phyloP scores from a whole-genome alignment of 1,284 basidiomycete species.

The Ganoderma leucocontextum region DNA sequence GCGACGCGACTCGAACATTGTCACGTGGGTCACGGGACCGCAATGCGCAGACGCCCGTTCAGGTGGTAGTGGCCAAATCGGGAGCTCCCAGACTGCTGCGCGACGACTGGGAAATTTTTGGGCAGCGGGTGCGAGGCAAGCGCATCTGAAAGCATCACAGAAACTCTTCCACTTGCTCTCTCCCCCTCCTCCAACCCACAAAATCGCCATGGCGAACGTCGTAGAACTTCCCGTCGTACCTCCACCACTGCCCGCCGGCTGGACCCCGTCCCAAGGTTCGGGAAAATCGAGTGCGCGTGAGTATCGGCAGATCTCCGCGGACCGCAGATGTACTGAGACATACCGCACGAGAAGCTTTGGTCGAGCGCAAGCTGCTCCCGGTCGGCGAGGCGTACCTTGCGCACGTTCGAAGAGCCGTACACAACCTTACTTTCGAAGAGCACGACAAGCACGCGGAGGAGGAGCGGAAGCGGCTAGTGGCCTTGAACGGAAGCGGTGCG shows the following conservation, averaged over 20 bases:
- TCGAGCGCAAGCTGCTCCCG: conserved; percentile 67
- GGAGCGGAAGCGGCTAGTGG: conserved; percentile 58
- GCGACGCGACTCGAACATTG: conserved; percentile 23
- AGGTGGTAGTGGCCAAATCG: background rate
- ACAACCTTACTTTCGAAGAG: conserved; percentile 82
- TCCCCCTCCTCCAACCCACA: conserved; percentile 9
- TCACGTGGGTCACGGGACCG: conserved; percentile 23
- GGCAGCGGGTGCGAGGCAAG: background rate
- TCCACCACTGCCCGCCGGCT: conserved; percentile 40
- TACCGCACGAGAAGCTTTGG: conserved; percentile 41
- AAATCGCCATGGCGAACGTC: conserved; percentile 43
- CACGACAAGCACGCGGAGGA: conserved; percentile 75
- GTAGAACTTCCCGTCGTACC: conserved; percentile 44
- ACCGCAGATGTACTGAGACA: conserved; percentile 15
- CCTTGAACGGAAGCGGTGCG: conserved; percentile 60
- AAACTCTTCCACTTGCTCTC: conserved; percentile 9
- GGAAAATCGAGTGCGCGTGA: conserved; percentile 46
- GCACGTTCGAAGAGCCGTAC: conserved; percentile 78
- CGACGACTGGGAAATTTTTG: conserved; percentile 25
- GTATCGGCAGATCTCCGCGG: conserved; percentile 23
- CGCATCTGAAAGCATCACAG: background rate
- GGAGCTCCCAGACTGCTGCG: conserved; percentile 1
- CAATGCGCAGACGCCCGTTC: background rate
- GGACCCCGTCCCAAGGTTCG: conserved; percentile 40
- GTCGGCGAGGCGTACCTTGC: conserved; percentile 87